phyloP scores from a whole-genome alignment of 306 rosid species.

The Corylus heterophylla region DNA sequence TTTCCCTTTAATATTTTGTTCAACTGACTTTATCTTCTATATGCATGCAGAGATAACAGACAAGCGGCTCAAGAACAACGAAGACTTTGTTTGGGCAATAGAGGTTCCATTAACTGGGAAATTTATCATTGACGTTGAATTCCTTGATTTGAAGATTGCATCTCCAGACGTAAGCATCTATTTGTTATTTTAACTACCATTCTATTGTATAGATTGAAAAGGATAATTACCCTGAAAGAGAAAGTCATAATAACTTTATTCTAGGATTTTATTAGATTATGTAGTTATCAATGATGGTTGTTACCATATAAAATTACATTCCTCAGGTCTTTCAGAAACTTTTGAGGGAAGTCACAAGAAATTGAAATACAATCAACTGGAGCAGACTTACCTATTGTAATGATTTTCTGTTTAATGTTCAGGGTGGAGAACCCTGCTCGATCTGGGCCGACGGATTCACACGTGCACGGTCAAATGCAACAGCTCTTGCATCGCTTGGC shows the following conservation, averaged over 20 bases:
- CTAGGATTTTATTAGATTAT: conserved; percentile 9
- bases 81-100: conserved; percentile 89
- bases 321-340: conserved; percentile 6
- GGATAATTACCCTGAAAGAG: background rate
- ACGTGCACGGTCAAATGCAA: conserved; percentile 56
- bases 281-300: background rate
- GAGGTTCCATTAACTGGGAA: conserved; percentile 95
- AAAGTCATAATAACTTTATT: background rate
- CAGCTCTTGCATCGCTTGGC: conserved; percentile 66
- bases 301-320: conserved; percentile 8
- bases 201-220: conserved; percentile 14
- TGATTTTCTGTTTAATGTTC: conserved; percentile 13
- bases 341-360: conserved; percentile 1
- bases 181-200: background rate
- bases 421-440: conserved; percentile 86
- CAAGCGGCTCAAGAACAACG: conserved; percentile 73
- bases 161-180: conserved; percentile 55
- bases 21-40: conserved; percentile 9
- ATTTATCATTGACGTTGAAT: conserved; percentile 91
- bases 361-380: background rate
- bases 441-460: conserved; percentile 74
- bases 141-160: conserved; percentile 83
- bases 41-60: conserved; percentile 65
- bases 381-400: conserved; percentile 2
- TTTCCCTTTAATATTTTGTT: background rate